phyloP scores from a whole-genome alignment of 2,329 filamentous ascomycete genomes.

The Alternaria conjuncta region DNA sequence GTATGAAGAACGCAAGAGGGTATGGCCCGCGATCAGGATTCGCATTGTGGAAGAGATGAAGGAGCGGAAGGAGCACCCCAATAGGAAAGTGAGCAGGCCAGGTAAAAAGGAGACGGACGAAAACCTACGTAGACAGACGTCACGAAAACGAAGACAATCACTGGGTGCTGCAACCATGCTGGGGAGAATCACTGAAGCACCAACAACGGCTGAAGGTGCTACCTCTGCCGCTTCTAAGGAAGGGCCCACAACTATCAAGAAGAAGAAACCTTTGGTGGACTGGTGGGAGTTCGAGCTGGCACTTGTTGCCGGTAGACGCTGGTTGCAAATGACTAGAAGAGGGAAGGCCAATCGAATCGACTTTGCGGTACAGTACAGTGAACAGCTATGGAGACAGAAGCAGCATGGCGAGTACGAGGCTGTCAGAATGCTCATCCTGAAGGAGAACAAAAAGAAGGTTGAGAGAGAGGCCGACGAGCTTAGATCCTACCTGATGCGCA shows the following conservation, averaged over 20 bases:
- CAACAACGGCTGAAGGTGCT: not conserved
- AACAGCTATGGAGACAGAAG: accelerated
- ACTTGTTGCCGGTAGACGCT: not conserved
- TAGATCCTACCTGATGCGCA: not conserved
- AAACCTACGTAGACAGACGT: not conserved
- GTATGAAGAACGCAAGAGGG: not conserved
- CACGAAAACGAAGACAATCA: not conserved
- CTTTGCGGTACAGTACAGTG: not conserved
- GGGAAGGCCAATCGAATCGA: not conserved
- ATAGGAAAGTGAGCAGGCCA: not conserved
- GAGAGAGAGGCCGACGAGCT: accelerated
- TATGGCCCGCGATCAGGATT: not conserved
- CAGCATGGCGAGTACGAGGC: not conserved
- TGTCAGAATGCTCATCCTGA: not conserved
- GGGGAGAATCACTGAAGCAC: not conserved
- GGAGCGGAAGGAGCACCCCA: not conserved
- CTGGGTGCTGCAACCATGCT: not conserved
- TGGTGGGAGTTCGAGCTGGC: not conserved
- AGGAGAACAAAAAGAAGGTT: accelerated
- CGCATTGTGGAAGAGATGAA: not conserved
- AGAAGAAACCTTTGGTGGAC: not conserved
- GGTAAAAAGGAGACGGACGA: not conserved
- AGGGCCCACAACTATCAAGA: accelerated
- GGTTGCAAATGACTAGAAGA: not conserved
- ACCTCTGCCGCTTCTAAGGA: too few relatives aligned